Base-by-base conservation (phyloP, 306 rosid species). In the Casuarina cunninghamiana region DNA sequence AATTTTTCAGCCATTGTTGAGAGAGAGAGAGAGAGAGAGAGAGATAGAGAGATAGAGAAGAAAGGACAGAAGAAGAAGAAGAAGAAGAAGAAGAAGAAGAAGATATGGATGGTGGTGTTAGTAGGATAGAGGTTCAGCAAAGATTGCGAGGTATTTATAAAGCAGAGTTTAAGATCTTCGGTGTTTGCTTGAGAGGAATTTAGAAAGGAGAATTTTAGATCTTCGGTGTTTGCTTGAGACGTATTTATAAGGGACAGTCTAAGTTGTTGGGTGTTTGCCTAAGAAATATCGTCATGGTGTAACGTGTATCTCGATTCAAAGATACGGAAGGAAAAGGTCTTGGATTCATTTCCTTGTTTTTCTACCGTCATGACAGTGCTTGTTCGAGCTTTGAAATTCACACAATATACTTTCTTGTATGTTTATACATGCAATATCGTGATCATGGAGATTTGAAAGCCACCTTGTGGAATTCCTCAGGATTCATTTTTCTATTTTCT, bases 1-100 rank as follows among this genome's bases (percentile, higher is more conserved):
- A 79, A 62, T 5, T 53, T 79, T 46, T 79, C 78, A 6, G 82
- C 81, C 96, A 90, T 91, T 75, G 38, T 81, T 10, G 61, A 51
- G 15, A 76, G 54, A 63, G 51, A 83, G 3, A 48, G 51, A 46
- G 1, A 2, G 66, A 63, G 50, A 69, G 32, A 44, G 48, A 21
- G 26, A 21, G 26, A 21, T 0, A 26, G 32, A 26, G 32, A 26
- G 1, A n/a, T n/a, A n/a, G n/a, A n/a, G 46, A 62, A 50, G 68
- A 61, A 66, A 37, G 32, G 63, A 66, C 61, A 26, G 48, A 43
- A 63, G 68, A 68, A 60, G 75, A 76, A 58, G 41, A 53, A 26
- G 32, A 26, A 26, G 32, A 26, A 26, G 32, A 26, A 26, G 32
- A 26, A 26, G 32, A 26, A 26, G 26, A 21, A 21, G 26, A 21